Evolutionary conservation across 2,329 filamentous ascomycete species (phyloP).

Genomic region (Lojkania enalia): DNA sequence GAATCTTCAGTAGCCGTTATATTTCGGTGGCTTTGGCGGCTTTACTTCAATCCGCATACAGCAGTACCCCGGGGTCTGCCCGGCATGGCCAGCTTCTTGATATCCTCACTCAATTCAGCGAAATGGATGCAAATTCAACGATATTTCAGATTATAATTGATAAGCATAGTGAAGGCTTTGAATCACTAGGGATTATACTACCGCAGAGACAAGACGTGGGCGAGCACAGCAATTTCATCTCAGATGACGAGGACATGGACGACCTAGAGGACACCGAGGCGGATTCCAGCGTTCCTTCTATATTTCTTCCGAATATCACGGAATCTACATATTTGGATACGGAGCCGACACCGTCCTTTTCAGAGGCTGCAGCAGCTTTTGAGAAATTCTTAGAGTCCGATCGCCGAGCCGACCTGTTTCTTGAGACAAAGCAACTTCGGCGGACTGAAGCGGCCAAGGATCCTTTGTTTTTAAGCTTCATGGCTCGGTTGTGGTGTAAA

Average conservation of each 20-base stretch:
- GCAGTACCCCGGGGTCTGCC: conserved; percentile 27
- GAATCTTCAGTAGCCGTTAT: conserved; percentile 66
- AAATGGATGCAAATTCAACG: conserved; percentile 46
- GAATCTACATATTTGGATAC: conserved; percentile 33
- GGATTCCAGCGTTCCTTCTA: conserved; percentile 14
- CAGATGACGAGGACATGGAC: conserved; percentile 55
- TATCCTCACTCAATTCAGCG: conserved; percentile 34
- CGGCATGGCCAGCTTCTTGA: conserved; percentile 38
- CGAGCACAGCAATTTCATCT: conserved; percentile 27
- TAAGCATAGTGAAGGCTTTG: conserved; percentile 70
- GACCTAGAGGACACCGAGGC: conserved; percentile 52
- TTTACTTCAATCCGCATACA: conserved; percentile 58
- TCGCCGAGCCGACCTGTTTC: conserved; percentile 47
- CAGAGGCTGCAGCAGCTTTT: conserved; percentile 34
- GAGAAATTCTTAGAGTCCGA: conserved; percentile 30
- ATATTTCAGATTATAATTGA: conserved; percentile 70
- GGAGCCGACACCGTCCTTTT: conserved; percentile 26
- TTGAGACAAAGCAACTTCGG: conserved; percentile 59
- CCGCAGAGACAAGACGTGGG: conserved; percentile 18
- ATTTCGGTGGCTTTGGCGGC: conserved; percentile 67
- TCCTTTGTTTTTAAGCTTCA: conserved; percentile 74
- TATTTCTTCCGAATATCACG: conserved; percentile 29
- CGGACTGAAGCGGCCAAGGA: conserved; percentile 60
- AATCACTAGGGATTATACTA: conserved; percentile 56
- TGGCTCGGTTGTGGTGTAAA: conserved; percentile 74